Evolutionary conservation across 2,329 filamentous ascomycete species (phyloP).

Genomic region (Colletotrichum trifolii): DNA sequence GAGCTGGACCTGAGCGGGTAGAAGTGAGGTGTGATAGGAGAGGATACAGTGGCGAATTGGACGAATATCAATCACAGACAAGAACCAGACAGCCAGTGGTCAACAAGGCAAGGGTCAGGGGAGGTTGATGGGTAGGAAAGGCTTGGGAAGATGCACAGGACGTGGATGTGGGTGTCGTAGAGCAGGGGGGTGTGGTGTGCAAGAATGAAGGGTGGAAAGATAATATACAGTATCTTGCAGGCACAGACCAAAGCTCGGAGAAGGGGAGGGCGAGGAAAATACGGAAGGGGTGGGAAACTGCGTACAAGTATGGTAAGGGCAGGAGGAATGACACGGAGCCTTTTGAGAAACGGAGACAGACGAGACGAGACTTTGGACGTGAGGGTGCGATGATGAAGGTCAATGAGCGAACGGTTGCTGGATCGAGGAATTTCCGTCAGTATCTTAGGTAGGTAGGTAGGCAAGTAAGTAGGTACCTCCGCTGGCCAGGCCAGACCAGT

Average conservation of each 20-base stretch:
- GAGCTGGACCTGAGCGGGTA: not conserved
- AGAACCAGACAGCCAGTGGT: constrained; percentile 17
- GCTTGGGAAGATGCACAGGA: constrained; percentile 9
- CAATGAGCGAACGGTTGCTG: constrained; percentile 12
- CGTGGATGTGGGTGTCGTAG: constrained; percentile 5
- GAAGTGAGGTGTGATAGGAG: not conserved
- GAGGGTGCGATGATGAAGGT: not conserved
- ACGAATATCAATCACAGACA: constrained; percentile 21
- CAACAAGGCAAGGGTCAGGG: constrained; percentile 31
- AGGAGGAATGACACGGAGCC: too few species aligned
- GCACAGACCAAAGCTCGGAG: too few species aligned
- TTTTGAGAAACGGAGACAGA: too few species aligned
- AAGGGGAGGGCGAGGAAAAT: not conserved
- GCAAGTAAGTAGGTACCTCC: not conserved
- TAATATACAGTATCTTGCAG: too few species aligned
- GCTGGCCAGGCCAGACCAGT: not conserved
- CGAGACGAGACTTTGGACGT: too few species aligned
- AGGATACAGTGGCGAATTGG: constrained; percentile 28
- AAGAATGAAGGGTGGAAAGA: too few species aligned
- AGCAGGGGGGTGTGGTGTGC: not conserved
- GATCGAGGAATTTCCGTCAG: constrained; percentile 16
- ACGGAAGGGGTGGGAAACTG: not conserved
- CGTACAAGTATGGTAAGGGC: not conserved
- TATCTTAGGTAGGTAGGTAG: not conserved
- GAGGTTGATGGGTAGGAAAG: constrained; percentile 3